These are phyloP conservation scores for Malus sylvestris DNA, from an alignment of 306 rosid species.

Conservation along the genomic window DNA sequence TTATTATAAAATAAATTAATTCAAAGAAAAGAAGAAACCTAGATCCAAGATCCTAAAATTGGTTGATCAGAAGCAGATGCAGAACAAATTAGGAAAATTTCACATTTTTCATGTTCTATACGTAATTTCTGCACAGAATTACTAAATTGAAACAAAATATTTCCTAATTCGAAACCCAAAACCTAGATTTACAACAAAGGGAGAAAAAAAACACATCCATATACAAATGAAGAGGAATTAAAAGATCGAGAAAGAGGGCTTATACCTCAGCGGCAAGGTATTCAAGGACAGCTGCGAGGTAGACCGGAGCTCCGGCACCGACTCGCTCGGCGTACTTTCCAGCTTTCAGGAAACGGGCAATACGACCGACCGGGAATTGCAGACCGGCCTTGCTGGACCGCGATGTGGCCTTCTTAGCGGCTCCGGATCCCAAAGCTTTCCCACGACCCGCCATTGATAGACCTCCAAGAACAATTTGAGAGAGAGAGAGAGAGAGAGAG, in stretches of 20 bases:
- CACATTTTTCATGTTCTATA: background rate
- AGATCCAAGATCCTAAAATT: background rate
- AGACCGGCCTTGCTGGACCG: constrained; percentile 87
- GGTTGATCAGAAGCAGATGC: background rate
- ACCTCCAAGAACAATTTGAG: background rate
- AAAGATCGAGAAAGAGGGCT: background rate
- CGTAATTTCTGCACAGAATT: background rate
- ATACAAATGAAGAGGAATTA: background rate
- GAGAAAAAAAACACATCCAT: background rate
- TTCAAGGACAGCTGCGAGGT: constrained; percentile 86
- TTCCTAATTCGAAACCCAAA: constrained; percentile 35
- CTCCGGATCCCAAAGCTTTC: constrained; percentile 66
- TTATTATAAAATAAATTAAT: background rate
- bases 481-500: background rate
- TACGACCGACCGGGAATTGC: constrained; percentile 91
- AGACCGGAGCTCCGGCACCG: constrained; percentile 92
- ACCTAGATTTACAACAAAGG: constrained; percentile 27
- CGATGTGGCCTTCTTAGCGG: constrained; percentile 74
- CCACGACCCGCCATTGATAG: constrained; percentile 67
- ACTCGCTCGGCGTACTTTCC: constrained; percentile 92
- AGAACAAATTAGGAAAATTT: background rate
- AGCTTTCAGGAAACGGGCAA: constrained; percentile 78
- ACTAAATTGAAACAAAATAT: background rate
- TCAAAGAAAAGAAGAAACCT: background rate
- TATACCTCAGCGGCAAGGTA: constrained; percentile 88